Conservation (phyloP, 805 yeast genomes). For the Middelhovenomyces tepae region DNA sequence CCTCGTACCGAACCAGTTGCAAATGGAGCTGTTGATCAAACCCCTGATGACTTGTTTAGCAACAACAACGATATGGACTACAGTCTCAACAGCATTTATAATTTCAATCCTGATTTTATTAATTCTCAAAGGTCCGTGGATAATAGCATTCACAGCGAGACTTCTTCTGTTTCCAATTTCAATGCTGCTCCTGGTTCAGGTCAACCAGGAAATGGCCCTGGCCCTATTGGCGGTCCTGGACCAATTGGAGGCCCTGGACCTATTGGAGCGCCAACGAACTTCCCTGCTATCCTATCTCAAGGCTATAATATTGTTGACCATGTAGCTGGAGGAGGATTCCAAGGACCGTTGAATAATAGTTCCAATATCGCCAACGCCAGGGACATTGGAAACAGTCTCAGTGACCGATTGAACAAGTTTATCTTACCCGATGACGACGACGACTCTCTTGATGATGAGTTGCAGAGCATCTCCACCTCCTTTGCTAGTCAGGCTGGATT, state of each 20-base stretch:
- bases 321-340: constrained; percentile 2
- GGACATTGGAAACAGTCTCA: constrained; percentile 15
- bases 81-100: constrained; percentile 10
- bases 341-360: constrained; percentile 4
- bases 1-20: background rate
- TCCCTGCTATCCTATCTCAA: constrained; percentile 14
- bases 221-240: constrained; percentile 6
- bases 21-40: background rate
- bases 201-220: too few species aligned
- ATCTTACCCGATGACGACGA: constrained; percentile 17
- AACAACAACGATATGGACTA: constrained; percentile 2
- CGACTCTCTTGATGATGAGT: constrained; percentile 22
- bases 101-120: constrained; percentile 15
- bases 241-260: constrained; percentile 16
- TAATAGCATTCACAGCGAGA: too few species aligned
- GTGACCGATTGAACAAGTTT: constrained; percentile 17
- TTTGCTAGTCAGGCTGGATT: constrained; percentile 18
- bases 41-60: constrained; percentile 6
- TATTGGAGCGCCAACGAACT: constrained; percentile 8
- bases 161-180: too few species aligned
- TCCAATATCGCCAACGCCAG: constrained; percentile 5
- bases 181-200: too few species aligned
- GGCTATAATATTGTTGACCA: constrained; percentile 4
- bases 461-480: constrained; percentile 16
- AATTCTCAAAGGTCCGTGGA: too few species aligned